phyloP scores from a whole-genome alignment of 495 filamentous ascomycete genomes.

The Polyplosphaeria fusca region DNA sequence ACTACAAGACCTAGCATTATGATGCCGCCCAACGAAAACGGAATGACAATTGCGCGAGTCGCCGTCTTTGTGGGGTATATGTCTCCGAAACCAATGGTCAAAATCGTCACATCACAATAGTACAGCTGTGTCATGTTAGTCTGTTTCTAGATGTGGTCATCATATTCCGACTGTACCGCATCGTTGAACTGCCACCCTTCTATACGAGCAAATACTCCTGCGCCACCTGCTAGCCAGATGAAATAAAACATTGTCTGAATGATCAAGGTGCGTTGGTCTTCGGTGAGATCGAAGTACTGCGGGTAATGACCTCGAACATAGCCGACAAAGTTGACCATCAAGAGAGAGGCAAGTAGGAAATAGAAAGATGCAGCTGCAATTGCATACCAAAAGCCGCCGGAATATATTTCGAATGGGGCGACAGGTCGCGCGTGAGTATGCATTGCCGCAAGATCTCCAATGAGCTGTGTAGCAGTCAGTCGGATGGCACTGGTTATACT shows the following conservation, averaged over 20 bases:
- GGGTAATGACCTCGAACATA: slow-evolving; percentile 74
- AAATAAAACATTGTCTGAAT: slow-evolving; percentile 61
- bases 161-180: slow-evolving; percentile 38
- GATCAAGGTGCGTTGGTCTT: slow-evolving; percentile 66
- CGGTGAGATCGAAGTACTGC: slow-evolving; percentile 69
- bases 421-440: slow-evolving; percentile 56
- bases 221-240: slow-evolving; percentile 59
- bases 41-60: slow-evolving; percentile 41
- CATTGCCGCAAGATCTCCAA: slow-evolving; percentile 57
- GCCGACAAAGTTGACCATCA: slow-evolving; percentile 73
- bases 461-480: too few species aligned
- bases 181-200: slow-evolving; percentile 48
- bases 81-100: slow-evolving; percentile 64
- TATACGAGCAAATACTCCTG: slow-evolving; percentile 42
- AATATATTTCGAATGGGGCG: slow-evolving; percentile 56
- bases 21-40: slow-evolving; percentile 44
- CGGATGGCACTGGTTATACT: not conserved
- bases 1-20: slow-evolving; percentile 46
- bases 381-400: slow-evolving; percentile 73
- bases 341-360: slow-evolving; percentile 55
- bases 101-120: slow-evolving; percentile 61
- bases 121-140: slow-evolving; percentile 44
- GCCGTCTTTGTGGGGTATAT: slow-evolving; percentile 46
- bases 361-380: slow-evolving; percentile 66
- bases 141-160: too few species aligned